phyloP scores from a whole-genome alignment of 805 yeast genomes.

The Ogataea salicorniae region DNA sequence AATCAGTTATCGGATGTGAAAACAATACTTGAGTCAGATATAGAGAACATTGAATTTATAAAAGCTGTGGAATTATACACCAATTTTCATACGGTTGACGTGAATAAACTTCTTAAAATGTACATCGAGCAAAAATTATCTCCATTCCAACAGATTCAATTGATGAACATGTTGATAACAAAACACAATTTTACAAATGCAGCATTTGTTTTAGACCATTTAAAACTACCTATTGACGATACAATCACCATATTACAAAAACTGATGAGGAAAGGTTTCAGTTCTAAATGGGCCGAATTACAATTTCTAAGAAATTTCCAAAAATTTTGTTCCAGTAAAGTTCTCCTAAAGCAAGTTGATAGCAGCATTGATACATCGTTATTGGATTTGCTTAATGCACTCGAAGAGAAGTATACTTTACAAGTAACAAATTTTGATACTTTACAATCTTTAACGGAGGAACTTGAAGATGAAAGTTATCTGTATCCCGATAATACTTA shows the following conservation, averaged over 20 bases:
- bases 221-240: conserved; percentile 7
- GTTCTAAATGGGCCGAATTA: conserved; percentile 9
- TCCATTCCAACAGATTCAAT: background rate
- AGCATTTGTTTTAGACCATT: conserved; percentile 2
- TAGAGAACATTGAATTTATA: too few relatives aligned
- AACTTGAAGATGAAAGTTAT: background rate
- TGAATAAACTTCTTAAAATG: too few relatives aligned
- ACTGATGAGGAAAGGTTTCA: conserved; percentile 1
- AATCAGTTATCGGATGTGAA: too few relatives aligned
- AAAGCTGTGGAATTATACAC: too few relatives aligned
- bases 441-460: background rate
- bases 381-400: conserved; percentile 5
- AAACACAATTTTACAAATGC: conserved; percentile 12
- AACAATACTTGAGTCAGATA: too few relatives aligned
- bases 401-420: too few relatives aligned
- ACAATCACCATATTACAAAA: conserved; percentile 1
- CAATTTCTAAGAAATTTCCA: conserved; percentile 9
- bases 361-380: background rate
- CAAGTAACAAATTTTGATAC: too few relatives aligned
- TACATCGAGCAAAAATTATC: background rate
- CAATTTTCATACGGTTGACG: too few relatives aligned
- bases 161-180: conserved; percentile 4
- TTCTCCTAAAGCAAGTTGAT: conserved; percentile 6
- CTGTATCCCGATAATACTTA: background rate
- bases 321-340: conserved; percentile 1